Base-by-base conservation (phyloP, 1,284 basidiomycete species). In the Meira nashicola region DNA sequence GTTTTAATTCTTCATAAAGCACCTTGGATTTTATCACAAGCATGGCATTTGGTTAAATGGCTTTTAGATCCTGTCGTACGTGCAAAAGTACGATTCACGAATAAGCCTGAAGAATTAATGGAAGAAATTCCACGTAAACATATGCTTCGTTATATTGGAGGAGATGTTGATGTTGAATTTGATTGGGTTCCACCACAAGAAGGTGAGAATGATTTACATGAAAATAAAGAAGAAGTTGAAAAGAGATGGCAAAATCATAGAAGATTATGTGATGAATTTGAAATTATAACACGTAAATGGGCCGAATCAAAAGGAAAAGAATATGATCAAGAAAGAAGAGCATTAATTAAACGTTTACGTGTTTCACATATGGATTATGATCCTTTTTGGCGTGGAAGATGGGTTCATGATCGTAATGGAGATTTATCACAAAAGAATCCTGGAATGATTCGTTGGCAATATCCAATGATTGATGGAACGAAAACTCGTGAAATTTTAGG, bases 221-320 rank as follows among this genome's bases (percentile, higher is more conserved):
- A 73, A 33, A 70, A 78, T 50, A 57, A 60, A 40, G 71, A 68
- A n/a, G 69, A 71, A 46, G 73, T 71, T 19, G 66, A 73, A 66
- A 52, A 64, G 39, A 63, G 65, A 1, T 70, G 70, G 64, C 52
- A 64, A n/a, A 64, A 70, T 10, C 43, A 44, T 25, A 3, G 43
- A 17, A 17, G 43, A 9, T 44, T 44, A 9, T 44, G 43, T 25
- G 62, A 63, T 39, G 62, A 74, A 43, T 80, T 73, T 62, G 69
- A 76, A 43, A 54, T 71, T 12, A 51, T 74, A 23, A 79, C 78
- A 10, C 64, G 68, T 21, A 56, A 72, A 48, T 80, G 79, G 79
- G 60, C 62, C 17, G 43, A 17, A 25, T 17, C 43, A 8, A 25
- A 44, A 9, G 43, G 60, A 39, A 25, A 62, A n/a, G 52, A 61